Evolutionary conservation across 2,329 filamentous ascomycete genomes (phyloP).

Genomic region (Arachnopeziza araneosa): DNA sequence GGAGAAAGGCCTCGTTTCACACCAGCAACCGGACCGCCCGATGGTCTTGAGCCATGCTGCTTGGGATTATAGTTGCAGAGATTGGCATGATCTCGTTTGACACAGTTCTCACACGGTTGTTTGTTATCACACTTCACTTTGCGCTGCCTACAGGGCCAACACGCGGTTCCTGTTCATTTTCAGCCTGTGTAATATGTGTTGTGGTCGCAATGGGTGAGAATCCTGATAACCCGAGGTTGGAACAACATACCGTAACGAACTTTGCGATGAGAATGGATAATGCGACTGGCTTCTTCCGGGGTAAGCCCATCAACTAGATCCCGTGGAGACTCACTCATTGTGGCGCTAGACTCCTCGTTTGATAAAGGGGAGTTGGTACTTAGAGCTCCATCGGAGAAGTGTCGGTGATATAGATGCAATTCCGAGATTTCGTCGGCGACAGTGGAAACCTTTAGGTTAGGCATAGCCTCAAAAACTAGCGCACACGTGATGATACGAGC

Average conservation of each 20-base stretch:
- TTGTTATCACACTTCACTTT: constrained; percentile 68
- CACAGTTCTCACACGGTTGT: constrained; percentile 62
- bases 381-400: constrained; percentile 11
- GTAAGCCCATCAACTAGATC: constrained; percentile 23
- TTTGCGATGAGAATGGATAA: constrained; percentile 65
- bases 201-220: not conserved
- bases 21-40: constrained; percentile 17
- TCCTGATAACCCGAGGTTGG: not conserved
- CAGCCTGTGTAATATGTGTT: constrained; percentile 3
- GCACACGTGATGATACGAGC: not conserved
- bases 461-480: not conserved
- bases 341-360: constrained; percentile 1
- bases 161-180: constrained; percentile 31
- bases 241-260: constrained; percentile 56
- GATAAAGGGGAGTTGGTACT: constrained; percentile 1
- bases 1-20: constrained; percentile 25
- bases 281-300: constrained; percentile 59
- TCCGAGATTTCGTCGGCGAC: not conserved
- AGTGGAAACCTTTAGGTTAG: not conserved
- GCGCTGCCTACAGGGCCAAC: constrained; percentile 62
- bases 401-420: constrained; percentile 8
- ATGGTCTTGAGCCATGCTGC: constrained; percentile 28
- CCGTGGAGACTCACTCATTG: constrained; percentile 18
- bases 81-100: constrained; percentile 59
- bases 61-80: constrained; percentile 65